Evolutionary conservation across 306 rosid genomes (phyloP), one percentile per base, ranked within the genome.

Genomic region (Fragaria iinumae): DNA sequence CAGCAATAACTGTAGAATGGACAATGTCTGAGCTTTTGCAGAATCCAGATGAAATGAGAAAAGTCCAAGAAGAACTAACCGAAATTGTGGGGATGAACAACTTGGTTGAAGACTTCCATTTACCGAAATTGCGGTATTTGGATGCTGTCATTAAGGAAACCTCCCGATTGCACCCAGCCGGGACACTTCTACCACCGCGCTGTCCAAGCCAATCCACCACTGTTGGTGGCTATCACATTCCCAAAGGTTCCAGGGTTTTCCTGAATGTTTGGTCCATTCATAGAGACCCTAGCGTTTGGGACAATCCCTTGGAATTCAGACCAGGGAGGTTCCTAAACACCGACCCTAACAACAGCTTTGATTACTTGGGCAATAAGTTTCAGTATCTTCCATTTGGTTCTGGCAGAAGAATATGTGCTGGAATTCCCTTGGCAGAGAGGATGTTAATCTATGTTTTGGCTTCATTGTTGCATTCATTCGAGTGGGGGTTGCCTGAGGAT

Each of bases 1-100:
- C 84, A 14, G 8, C 84, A 13, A 75, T 71, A 6, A 71, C 79
- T 1, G 18, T 80, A 0, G 89, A 86, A 75, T 86, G 84, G 86
- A 77, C 48, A 27, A 77, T 80, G 80, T 56, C 89, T 0, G 82
- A 76, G 80, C 47, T 87, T 14, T 14, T 80, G n/a, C 53, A 65
- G 0, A 41, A 84, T 55, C 81, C 81, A 17, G 69, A 59, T 3
- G 49, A 20, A 62, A 43, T 79, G 81, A 66, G 7, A 17, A 81
- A 68, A 72, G 83, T 72, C 0, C 48, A 41, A 14, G 69, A 81
- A 43, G 85, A 84, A 71, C 18, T 81, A 32, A 55, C 36, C 2
- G 8, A 72, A 69, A 14, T 81, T 10, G 53, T 83, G 67, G 85
- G 87, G 21, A n/a, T 71, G 70, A 44, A 80, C 73, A 69, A 32